Base-by-base conservation (phyloP, 306 rosid species). In the Cicer chorassanicum region DNA sequence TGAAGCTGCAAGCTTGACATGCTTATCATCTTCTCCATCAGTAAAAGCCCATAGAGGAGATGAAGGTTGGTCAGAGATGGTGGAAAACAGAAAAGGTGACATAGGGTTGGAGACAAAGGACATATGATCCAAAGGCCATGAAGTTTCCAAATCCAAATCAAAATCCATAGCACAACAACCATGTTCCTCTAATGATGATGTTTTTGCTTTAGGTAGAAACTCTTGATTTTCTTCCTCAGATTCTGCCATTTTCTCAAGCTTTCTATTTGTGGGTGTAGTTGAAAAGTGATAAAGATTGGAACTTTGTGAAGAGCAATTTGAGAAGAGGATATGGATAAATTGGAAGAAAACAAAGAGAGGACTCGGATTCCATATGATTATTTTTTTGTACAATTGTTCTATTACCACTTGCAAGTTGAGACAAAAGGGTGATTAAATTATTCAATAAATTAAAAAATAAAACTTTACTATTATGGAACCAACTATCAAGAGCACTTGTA, bases 41-140 rank as follows among this genome's bases (percentile, higher is more conserved):
- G 83, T 53, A 55, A 86, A 88, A 41, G 64, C 83, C 98, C 96
- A 94, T 0, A 80, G 84, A 80, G 97, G 95, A 63, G 97, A 87
- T 6, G 21, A 77, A 21, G 84, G 90, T 68, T 83, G 94, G 40
- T 89, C 94, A 67, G 89, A 62, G 66, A 82, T 13, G 14, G 88
- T 64, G 4, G 86, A 60, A 77, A 88, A 73, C 15, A 83, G 48
- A 55, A 83, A 49, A 24, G 98, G 94, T n/a, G 98, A 88, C 74
- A 80, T 72, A 54, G 93, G 86, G 6, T 87, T 74, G 5, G 93
- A 73, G n/a, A 68, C 40, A 34, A 93, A 89, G 14, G 87, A 72
- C 67, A 85, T 79, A 82, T 85, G 91, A 83, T 94, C 95, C 82
- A 88, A 82, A 3, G 95, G 88, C 97, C 98, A 94, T 9, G 89